Percentiles rank a stretch among this genome's conserved stretches.
These are phyloP conservation scores for Plasmodium vivax DNA, from an alignment of 169 alveolate genomes.

Conservation along the genomic window DNA sequence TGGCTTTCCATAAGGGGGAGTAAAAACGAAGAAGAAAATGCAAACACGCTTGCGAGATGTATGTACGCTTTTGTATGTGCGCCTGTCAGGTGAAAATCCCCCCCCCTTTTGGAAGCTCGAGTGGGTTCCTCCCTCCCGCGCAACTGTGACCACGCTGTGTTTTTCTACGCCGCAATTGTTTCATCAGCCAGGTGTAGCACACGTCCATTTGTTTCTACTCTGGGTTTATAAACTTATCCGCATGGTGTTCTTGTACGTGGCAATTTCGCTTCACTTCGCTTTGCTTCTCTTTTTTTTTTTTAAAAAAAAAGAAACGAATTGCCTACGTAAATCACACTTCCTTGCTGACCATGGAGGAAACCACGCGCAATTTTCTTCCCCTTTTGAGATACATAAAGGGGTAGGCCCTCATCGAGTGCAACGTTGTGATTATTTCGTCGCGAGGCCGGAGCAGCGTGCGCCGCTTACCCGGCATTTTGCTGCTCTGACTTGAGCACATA, in stretches of 20 bases:
- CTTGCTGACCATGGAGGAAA: neutral
- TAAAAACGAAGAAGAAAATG: neutral
- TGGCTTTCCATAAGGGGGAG: neutral
- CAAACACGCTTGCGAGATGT: neutral
- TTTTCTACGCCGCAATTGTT: neutral
- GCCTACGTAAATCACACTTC: neutral
- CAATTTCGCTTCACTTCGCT: neutral
- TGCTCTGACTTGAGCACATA: neutral
- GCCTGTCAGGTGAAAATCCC: neutral
- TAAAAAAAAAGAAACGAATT: neutral
- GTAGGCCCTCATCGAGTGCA: neutral
- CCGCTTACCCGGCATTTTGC: neutral
- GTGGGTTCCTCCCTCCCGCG: neutral
- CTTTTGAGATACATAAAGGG: neutral
- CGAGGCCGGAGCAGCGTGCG: neutral
- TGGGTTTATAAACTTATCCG: neutral
- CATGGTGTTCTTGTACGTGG: neutral
- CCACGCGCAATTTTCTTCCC: too few species aligned
- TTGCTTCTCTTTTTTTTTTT: neutral
- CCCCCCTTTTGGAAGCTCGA: neutral
- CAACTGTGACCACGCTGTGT: neutral
- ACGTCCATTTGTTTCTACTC: neutral
- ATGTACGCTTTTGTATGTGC: neutral
- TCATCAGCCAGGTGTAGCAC: neutral
- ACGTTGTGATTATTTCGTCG: neutral